Conservation (phyloP, 1,139 yeast species). For the Hansenula lynferdii region DNA sequence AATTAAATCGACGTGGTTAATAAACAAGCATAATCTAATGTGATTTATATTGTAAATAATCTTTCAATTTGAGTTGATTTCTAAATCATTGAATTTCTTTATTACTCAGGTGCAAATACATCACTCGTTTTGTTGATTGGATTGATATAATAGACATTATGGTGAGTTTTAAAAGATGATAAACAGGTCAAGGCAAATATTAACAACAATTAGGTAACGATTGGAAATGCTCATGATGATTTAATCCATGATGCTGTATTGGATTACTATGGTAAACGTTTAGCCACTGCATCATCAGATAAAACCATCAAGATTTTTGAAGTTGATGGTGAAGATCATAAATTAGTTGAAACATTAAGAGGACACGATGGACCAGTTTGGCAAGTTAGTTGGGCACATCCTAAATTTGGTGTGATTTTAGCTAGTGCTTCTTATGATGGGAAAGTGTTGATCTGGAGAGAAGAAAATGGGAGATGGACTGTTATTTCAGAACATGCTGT, state of each 20-base stretch:
- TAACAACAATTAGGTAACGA: conserved; percentile 48
- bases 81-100: no score
- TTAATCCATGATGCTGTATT: conserved; percentile 95
- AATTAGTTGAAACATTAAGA: conserved; percentile 70
- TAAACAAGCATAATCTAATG: no score
- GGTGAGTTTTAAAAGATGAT: not conserved
- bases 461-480: conserved; percentile 86
- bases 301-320: conserved; percentile 91
- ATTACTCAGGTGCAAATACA: no score
- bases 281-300: conserved; percentile 95
- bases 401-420: conserved; percentile 90
- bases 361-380: conserved; percentile 98
- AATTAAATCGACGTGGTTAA: no score
- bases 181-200: not conserved
- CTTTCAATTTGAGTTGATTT: no score
- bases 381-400: conserved; percentile 99
- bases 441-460: conserved; percentile 91
- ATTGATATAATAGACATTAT: no score
- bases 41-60: no score
- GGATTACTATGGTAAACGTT: conserved; percentile 91
- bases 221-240: conserved; percentile 81
- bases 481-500: conserved; percentile 82
- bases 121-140: no score
- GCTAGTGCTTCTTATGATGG: conserved; percentile 98
- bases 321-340: conserved; percentile 79